Evolutionary conservation across 1,139 yeast genomes (phyloP).

Genomic region (Suhomyces kunorum): DNA sequence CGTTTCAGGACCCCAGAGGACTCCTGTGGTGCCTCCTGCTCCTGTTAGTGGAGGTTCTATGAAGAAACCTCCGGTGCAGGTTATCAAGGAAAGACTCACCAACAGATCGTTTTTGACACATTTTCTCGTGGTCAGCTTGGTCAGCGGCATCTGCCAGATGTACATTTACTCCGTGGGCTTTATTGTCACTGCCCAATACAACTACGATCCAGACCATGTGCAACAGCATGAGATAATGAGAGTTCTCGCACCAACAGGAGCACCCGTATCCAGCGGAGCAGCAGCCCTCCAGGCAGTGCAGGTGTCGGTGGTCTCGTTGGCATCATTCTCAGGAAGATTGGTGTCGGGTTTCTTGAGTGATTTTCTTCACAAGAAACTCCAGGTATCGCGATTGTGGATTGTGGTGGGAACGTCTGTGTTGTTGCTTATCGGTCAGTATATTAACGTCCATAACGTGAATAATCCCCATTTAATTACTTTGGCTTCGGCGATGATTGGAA

Average conservation of each 20-base stretch:
- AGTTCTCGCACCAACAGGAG: slow-evolving; percentile 10
- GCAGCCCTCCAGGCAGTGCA: slow-evolving; percentile 47
- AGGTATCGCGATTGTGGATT: slow-evolving; percentile 45
- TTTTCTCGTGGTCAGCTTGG: slow-evolving; percentile 36
- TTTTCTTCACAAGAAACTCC: slow-evolving; percentile 32
- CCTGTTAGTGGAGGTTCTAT: background rate
- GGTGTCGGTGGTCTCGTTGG: slow-evolving; percentile 44
- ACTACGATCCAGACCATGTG: slow-evolving; percentile 21
- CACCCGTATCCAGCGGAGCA: slow-evolving; percentile 20
- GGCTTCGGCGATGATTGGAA: slow-evolving; percentile 39
- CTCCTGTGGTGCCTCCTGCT: slow-evolving; percentile 1
- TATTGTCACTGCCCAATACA: slow-evolving; percentile 43
- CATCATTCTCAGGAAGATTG: slow-evolving; percentile 44
- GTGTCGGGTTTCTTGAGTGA: slow-evolving; percentile 43
- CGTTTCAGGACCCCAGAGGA: slow-evolving; percentile 3
- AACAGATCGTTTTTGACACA: slow-evolving; percentile 35
- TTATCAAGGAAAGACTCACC: slow-evolving; percentile 27
- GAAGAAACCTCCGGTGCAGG: slow-evolving; percentile 23
- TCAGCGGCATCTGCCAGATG: slow-evolving; percentile 45
- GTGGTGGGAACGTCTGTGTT: slow-evolving; percentile 31
- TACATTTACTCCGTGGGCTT: slow-evolving; percentile 49
- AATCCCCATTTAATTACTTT: slow-evolving; percentile 30
- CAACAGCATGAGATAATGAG: slow-evolving; percentile 6
- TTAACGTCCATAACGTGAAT: slow-evolving; percentile 32
- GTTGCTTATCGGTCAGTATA: slow-evolving; percentile 33